phyloP scores from a whole-genome alignment of 1,284 basidiomycete genomes.

The Apiotrichum veenhuisii region DNA sequence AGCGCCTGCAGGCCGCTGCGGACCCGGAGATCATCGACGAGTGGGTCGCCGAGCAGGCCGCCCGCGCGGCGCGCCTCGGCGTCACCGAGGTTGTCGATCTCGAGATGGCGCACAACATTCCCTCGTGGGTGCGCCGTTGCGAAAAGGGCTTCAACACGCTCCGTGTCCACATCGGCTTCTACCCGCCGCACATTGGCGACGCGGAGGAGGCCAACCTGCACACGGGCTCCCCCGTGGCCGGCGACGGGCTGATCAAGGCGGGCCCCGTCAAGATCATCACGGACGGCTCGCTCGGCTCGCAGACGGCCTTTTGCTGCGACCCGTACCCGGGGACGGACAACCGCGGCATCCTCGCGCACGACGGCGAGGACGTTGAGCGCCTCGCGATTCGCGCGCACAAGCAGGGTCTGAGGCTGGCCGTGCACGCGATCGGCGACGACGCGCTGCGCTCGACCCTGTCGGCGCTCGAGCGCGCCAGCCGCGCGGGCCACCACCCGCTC shows the following conservation, averaged over 20 bases:
- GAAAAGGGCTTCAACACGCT: constrained; percentile 26
- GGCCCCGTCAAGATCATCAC: constrained; percentile 43
- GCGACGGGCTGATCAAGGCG: constrained; percentile 27
- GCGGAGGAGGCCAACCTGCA: constrained; percentile 26
- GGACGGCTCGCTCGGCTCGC: constrained; percentile 23
- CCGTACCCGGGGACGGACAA: constrained; percentile 32
- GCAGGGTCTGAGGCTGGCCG: constrained; percentile 30
- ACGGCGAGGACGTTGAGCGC: constrained; percentile 20
- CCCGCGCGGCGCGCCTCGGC: constrained; percentile 34
- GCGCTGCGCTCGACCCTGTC: constrained; percentile 32
- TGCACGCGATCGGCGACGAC: constrained; percentile 45
- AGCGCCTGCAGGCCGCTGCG: constrained; percentile 24
- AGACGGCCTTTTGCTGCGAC: constrained; percentile 42
- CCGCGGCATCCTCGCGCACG: constrained; percentile 26
- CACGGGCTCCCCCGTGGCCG: constrained; percentile 31
- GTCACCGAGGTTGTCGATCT: constrained; percentile 44
- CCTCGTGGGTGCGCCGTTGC: constrained; percentile 27
- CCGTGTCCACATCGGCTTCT: constrained; percentile 39
- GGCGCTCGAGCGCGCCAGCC: constrained; percentile 18
- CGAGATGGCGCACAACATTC: constrained; percentile 40
- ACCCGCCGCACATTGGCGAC: constrained; percentile 33
- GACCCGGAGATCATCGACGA: constrained; percentile 23
- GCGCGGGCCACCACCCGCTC: constrained; percentile 15
- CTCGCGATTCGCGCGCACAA: constrained; percentile 25
- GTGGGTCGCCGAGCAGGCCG: constrained; percentile 28